Evolutionary conservation across 352 stramenopile species (phyloP).

Genomic region (Pythium oligandrum): DNA sequence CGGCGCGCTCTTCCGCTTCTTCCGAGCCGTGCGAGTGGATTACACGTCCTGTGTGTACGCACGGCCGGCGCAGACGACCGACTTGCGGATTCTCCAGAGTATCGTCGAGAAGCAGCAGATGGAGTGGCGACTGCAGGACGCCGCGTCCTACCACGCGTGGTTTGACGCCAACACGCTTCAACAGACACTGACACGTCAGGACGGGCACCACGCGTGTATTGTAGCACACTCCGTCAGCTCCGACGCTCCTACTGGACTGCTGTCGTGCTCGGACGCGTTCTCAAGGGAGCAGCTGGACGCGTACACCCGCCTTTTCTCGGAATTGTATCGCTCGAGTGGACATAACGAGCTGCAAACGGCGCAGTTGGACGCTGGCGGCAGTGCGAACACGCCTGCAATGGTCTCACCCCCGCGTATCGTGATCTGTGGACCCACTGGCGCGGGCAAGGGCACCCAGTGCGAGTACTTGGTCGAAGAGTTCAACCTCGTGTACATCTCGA

Average conservation of each 20-base stretch:
- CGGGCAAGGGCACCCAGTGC: conserved; percentile 95
- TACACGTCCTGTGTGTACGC: conserved; percentile 39
- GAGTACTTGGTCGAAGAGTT: conserved; percentile 75
- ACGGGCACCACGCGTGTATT: conserved; percentile 51
- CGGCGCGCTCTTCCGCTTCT: conserved; percentile 53
- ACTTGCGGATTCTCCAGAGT: conserved; percentile 24
- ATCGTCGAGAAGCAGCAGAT: conserved; percentile 29
- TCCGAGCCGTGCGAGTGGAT: conserved; percentile 41
- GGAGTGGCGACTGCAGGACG: conserved; percentile 26
- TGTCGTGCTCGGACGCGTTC: conserved; percentile 51
- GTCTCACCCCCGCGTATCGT: conserved; percentile 65
- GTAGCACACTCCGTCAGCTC: conserved; percentile 35
- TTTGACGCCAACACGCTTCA: conserved; percentile 27
- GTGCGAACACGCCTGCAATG: background rate
- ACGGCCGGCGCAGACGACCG: conserved; percentile 12
- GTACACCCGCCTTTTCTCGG: conserved; percentile 57
- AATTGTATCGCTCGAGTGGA: conserved; percentile 35
- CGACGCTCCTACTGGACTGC: conserved; percentile 25
- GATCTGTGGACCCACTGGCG: conserved; percentile 88
- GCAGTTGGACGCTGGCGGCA: background rate
- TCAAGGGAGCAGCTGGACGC: conserved; percentile 31
- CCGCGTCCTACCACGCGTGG: conserved; percentile 33
- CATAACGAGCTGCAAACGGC: background rate
- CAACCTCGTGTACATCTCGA: conserved; percentile 83
- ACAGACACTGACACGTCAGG: conserved; percentile 34